A percentile compares a stretch with the other conserved stretches of the same genome.
Evolutionary conservation across 352 stramenopile species (phyloP).

Genomic region (Pythium plurisporium): DNA sequence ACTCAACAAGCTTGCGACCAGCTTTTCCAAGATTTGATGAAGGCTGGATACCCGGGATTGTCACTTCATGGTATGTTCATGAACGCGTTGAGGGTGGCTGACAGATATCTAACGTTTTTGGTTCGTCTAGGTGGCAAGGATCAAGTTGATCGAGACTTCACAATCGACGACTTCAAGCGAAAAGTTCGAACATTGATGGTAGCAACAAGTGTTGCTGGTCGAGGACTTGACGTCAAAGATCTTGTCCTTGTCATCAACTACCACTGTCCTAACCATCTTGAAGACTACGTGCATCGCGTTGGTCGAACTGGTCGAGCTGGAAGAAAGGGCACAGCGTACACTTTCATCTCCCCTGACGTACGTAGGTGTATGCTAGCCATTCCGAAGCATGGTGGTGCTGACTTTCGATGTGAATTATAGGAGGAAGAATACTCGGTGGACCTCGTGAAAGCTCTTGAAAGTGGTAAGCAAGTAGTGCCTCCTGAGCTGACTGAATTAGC

Average conservation of each 20-base stretch:
- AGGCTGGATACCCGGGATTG: conserved; percentile 93
- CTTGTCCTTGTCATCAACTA: conserved; percentile 99
- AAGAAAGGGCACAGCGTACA: conserved; percentile 97
- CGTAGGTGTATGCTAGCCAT: conserved; percentile 8
- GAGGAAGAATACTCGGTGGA: conserved; percentile 98
- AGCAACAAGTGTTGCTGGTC: conserved; percentile 94
- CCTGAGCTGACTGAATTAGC: conserved; percentile 89
- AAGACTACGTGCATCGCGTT: conserved; percentile 99
- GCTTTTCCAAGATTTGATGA: conserved; percentile 96
- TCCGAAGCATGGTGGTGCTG: background rate
- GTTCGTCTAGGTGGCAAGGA: conserved; percentile 98
- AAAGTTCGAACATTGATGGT: conserved; percentile 92
- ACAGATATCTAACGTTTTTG: no score
- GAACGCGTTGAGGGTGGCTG: no score
- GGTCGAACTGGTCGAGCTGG: conserved; percentile 94
- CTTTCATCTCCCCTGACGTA: conserved; percentile 96
- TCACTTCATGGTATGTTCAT: conserved; percentile 91
- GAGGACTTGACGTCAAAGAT: conserved; percentile 98
- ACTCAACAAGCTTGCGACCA: conserved; percentile 97
- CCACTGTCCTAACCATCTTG: conserved; percentile 98
- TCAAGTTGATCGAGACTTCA: conserved; percentile 98
- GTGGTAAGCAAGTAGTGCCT: conserved; percentile 71
- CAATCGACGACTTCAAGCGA: conserved; percentile 98
- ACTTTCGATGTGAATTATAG: conserved; percentile 30
- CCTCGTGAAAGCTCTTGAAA: conserved; percentile 95